A percentile compares a stretch with the other conserved stretches of the same genome.
Evolutionary conservation across 495 filamentous ascomycete species (phyloP).

Genomic region (Sphaerosporella brunnea): DNA sequence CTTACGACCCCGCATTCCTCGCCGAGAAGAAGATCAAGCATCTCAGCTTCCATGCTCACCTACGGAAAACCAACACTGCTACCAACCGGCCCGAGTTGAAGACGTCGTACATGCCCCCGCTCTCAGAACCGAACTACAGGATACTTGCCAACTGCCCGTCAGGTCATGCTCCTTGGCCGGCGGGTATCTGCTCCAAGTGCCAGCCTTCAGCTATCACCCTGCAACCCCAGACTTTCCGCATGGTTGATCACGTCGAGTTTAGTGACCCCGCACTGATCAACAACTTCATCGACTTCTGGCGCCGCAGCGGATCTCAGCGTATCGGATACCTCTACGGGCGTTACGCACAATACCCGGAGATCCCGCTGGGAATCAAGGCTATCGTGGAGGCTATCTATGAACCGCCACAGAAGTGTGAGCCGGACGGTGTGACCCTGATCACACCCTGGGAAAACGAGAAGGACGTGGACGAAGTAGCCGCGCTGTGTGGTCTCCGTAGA

Average conservation of each 20-base stretch:
- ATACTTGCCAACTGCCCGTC: conserved; percentile 79
- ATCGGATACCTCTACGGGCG: conserved; percentile 82
- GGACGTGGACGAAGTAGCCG: conserved; percentile 64
- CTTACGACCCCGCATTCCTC: conserved; percentile 73
- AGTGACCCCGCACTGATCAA: conserved; percentile 65
- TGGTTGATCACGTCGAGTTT: conserved; percentile 98
- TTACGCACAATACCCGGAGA: conserved; percentile 79
- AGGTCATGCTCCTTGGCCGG: conserved; percentile 82
- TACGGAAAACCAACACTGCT: conserved; percentile 83
- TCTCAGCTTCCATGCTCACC: conserved; percentile 83
- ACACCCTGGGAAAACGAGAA: conserved; percentile 69
- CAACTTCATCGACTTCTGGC: conserved; percentile 78
- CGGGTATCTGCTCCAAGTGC: conserved; percentile 98
- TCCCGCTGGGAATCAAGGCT: conserved; percentile 86
- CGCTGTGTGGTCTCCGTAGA: conserved; percentile 68
- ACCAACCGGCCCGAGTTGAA: conserved; percentile 90
- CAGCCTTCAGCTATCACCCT: conserved; percentile 94
- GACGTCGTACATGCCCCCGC: conserved; percentile 85
- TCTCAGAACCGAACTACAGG: conserved; percentile 84
- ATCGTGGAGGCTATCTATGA: conserved; percentile 97
- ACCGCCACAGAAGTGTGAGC: conserved; percentile 73
- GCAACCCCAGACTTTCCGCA: conserved; percentile 85
- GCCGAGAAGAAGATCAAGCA: conserved; percentile 97
- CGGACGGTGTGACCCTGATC: conserved; percentile 76
- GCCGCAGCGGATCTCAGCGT: conserved; percentile 57